A percentile compares a stretch with the other conserved stretches of the same genome.
phyloP scores from a whole-genome alignment of 805 yeast genomes.

The Saturnispora silvae region DNA sequence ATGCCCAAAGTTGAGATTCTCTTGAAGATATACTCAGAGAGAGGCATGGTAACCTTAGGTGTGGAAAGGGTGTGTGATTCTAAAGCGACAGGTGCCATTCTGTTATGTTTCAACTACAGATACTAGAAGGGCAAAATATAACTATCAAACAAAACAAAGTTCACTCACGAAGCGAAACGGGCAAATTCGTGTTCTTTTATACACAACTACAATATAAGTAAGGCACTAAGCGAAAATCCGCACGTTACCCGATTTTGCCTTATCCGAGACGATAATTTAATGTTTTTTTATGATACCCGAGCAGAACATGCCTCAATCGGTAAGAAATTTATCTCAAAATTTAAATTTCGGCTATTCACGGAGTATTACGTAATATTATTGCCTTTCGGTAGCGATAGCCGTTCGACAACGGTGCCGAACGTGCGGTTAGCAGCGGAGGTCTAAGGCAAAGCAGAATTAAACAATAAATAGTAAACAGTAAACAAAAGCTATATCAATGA shows the following conservation, averaged over 20 bases:
- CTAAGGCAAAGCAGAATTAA: too few species aligned
- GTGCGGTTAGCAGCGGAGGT: too few species aligned
- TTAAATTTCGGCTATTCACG: conserved; percentile 1
- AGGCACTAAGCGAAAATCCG: too few species aligned
- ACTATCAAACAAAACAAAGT: too few species aligned
- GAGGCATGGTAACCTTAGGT: conserved; percentile 23
- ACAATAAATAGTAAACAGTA: too few species aligned
- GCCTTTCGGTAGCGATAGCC: too few species aligned
- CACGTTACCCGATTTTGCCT: background rate
- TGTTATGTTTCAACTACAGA: too few species aligned
- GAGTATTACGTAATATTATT: background rate
- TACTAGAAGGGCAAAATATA: too few species aligned
- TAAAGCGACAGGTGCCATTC: conserved; percentile 17
- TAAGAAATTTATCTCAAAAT: background rate
- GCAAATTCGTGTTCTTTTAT: too few species aligned
- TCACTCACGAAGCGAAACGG: too few species aligned
- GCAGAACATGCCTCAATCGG: background rate
- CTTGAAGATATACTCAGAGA: conserved; percentile 57
- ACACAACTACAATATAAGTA: too few species aligned
- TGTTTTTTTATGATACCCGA: background rate
- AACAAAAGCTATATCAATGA: background rate
- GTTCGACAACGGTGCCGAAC: background rate
- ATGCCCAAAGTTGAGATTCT: conserved; percentile 48
- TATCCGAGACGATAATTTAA: background rate
- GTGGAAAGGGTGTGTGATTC: background rate